Conservation (phyloP, 129 eudicot species). For the Flaveria bidentis region DNA sequence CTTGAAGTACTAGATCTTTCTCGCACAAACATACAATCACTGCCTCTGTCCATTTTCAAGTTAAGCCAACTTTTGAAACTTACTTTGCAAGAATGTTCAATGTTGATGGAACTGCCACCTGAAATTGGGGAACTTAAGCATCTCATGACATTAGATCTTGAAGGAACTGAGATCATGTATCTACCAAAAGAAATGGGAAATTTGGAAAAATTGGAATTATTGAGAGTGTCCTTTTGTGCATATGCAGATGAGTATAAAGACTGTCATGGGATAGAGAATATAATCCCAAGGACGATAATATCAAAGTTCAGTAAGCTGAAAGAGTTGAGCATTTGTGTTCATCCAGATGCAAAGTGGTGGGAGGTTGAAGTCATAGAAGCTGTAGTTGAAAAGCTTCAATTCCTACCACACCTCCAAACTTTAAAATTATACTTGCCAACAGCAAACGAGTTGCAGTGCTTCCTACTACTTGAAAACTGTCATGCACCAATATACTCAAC, state of each 20-base stretch:
- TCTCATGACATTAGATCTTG: slow-evolving; percentile 37
- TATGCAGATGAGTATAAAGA: slow-evolving; percentile 22
- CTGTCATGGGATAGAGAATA: not conserved
- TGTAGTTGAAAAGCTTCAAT: slow-evolving; percentile 15
- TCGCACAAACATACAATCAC: slow-evolving; percentile 27
- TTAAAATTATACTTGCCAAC: slow-evolving; percentile 36
- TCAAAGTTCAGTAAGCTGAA: slow-evolving; percentile 33
- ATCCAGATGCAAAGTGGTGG: slow-evolving; percentile 35
- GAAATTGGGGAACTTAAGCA: slow-evolving; percentile 29
- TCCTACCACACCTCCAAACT: slow-evolving; percentile 22
- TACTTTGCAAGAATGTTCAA: slow-evolving; percentile 26
- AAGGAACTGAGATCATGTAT: slow-evolving; percentile 34
- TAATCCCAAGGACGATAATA: slow-evolving; percentile 26
- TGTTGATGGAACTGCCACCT: slow-evolving; percentile 28
- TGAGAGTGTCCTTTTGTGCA: slow-evolving; percentile 32
- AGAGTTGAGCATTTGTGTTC: slow-evolving; percentile 32
- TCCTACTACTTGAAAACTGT: slow-evolving; percentile 30
- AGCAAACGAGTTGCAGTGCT: slow-evolving; percentile 10
- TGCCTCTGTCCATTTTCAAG: slow-evolving; percentile 36
- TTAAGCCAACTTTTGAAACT: slow-evolving; percentile 18
- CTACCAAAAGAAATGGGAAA: slow-evolving; percentile 31
- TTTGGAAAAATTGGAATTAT: slow-evolving; percentile 11
- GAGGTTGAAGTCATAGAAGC: slow-evolving; percentile 23
- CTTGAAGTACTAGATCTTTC: slow-evolving; percentile 37
- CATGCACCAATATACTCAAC: slow-evolving; percentile 11